Conservation (phyloP, 352 stramenopile genomes). For the Blastocystis sp. region DNA sequence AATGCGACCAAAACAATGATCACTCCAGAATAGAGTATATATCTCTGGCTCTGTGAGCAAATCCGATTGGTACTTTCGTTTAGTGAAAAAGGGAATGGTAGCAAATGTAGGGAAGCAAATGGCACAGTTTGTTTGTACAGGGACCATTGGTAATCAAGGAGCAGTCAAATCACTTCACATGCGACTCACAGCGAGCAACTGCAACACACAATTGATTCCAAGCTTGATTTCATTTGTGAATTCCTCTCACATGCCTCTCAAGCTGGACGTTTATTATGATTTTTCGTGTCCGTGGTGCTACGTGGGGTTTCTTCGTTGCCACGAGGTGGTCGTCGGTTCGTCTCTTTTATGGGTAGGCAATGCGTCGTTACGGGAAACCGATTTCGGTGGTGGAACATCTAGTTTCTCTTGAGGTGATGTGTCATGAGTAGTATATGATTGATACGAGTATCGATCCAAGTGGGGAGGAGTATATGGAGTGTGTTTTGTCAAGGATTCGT, state of each 20-base stretch:
- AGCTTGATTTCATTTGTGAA: too few species aligned
- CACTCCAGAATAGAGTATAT: too few species aligned
- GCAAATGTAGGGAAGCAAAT: too few species aligned
- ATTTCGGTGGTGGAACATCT: background rate
- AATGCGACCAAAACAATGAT: too few species aligned
- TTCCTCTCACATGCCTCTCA: background rate
- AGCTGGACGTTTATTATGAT: slow-evolving; percentile 29
- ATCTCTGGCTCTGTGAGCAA: too few species aligned
- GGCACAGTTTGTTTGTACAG: too few species aligned
- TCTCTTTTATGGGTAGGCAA: background rate
- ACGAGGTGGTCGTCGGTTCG: background rate
- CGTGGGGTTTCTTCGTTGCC: slow-evolving; percentile 26
- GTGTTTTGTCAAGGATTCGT: background rate
- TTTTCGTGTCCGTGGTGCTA: slow-evolving; percentile 49
- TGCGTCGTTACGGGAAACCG: background rate
- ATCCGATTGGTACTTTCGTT: too few species aligned
- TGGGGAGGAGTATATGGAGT: background rate
- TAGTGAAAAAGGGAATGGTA: too few species aligned
- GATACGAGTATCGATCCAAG: background rate
- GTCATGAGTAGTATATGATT: slow-evolving; percentile 47
- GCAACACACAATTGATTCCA: too few species aligned
- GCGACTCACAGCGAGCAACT: too few species aligned
- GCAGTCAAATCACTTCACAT: too few species aligned
- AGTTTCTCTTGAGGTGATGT: background rate
- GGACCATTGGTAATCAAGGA: too few species aligned